phyloP scores from a whole-genome alignment of 2,329 filamentous ascomycete genomes.

The Aspergillus tanneri region DNA sequence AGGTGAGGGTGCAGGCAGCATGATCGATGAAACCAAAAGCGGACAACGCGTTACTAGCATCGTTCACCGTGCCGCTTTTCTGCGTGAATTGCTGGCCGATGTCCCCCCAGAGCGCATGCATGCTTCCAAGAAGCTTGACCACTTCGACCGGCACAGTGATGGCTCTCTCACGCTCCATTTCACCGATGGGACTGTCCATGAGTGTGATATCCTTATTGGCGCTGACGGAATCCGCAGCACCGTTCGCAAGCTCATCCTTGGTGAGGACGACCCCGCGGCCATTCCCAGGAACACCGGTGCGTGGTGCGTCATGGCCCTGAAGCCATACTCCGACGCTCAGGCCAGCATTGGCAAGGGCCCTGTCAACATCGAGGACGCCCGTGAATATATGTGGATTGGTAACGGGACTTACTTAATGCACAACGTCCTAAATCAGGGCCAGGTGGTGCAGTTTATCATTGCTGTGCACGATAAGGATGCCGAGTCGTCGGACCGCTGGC shows the following conservation, averaged over 20 bases:
- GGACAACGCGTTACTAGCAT: neutral
- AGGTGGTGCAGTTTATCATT: neutral
- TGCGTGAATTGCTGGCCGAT: neutral
- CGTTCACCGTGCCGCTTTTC: slow-evolving; percentile 6
- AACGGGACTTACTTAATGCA: neutral
- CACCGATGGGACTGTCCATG: neutral
- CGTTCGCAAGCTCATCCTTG: slow-evolving; percentile 6
- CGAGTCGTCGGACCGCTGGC: neutral
- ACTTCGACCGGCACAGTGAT: neutral
- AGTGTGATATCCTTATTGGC: neutral
- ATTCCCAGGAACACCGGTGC: neutral
- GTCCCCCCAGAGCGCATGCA: neutral
- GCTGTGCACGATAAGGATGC: neutral
- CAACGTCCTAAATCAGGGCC: neutral
- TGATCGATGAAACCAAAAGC: neutral
- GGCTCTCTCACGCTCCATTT: slow-evolving; percentile 1
- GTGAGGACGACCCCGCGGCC: neutral
- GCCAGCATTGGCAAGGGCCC: neutral
- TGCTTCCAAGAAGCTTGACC: neutral
- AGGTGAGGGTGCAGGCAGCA: neutral
- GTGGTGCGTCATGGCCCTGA: neutral
- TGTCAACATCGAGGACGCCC: neutral
- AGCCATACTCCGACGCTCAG: neutral
- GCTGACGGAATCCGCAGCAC: slow-evolving; percentile 7
- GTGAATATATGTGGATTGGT: neutral